Percentiles rank a stretch among this genome's conserved stretches.
phyloP scores from a whole-genome alignment of 1,284 basidiomycete genomes.

The Fomes fomentarius region DNA sequence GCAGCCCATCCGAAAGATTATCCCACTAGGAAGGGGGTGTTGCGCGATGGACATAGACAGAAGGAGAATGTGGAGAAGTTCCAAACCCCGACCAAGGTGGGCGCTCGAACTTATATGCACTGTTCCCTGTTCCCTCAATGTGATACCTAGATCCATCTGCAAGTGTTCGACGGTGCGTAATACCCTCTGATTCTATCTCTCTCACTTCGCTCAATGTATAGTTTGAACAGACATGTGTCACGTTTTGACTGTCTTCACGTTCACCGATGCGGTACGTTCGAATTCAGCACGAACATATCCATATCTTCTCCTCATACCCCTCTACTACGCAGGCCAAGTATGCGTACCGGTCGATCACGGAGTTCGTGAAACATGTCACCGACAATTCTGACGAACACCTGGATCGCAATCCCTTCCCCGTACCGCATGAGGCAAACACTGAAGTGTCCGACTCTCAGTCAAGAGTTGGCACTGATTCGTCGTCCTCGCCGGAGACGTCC shows the following conservation, averaged over 20 bases:
- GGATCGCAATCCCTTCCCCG: conserved; percentile 49
- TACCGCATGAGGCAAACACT: conserved; percentile 38
- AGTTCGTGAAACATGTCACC: conserved; percentile 59
- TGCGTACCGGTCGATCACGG: conserved; percentile 58
- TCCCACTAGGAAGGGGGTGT: conserved; percentile 63
- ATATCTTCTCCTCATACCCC: too few relatives aligned
- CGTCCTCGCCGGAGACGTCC: not conserved
- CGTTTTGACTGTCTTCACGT: conserved; percentile 73
- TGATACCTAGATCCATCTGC: conserved; percentile 66
- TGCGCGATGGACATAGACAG: conserved; percentile 50
- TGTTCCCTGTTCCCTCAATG: not conserved
- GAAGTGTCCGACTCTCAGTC: conserved; percentile 25
- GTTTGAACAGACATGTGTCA: conserved; percentile 59
- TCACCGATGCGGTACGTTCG: conserved; percentile 56
- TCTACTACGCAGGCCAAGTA: conserved; percentile 48
- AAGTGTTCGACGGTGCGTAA: conserved; percentile 60
- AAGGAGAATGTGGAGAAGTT: conserved; percentile 56
- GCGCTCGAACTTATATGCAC: not conserved
- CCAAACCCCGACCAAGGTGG: conserved; percentile 69
- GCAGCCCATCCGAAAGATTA: conserved; percentile 78
- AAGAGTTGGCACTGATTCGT: conserved; percentile 11
- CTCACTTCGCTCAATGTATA: too few relatives aligned
- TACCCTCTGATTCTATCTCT: too few relatives aligned
- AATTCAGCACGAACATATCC: too few relatives aligned
- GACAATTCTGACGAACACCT: conserved; percentile 39